A percentile compares a stretch with the other conserved stretches of the same genome.
These are phyloP conservation scores for Spironucleus salmonicida DNA, from an alignment of 208 protist species.

Conservation along the genomic window DNA sequence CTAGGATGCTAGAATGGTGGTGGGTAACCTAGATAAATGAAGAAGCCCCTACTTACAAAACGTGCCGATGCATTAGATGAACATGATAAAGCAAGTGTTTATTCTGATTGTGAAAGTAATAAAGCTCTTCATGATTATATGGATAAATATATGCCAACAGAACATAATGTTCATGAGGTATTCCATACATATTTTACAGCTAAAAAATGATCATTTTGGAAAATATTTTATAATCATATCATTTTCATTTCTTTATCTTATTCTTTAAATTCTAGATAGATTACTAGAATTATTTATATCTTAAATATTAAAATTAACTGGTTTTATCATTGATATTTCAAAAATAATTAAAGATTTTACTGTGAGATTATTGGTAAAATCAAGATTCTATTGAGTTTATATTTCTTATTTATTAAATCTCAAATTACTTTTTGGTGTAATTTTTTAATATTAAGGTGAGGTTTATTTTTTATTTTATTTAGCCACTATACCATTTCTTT, in stretches of 20 bases:
- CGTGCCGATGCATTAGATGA: not conserved
- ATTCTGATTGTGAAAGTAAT: not conserved
- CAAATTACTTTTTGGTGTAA: too few relatives aligned
- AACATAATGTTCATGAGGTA: not conserved
- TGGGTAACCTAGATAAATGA: not conserved
- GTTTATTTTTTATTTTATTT: too few relatives aligned
- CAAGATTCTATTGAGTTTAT: too few relatives aligned
- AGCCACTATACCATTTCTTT: too few relatives aligned
- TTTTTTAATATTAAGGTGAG: too few relatives aligned
- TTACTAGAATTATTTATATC: too few relatives aligned
- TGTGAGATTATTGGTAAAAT: too few relatives aligned
- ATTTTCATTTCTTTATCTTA: not conserved
- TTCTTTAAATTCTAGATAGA: not conserved
- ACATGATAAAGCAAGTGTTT: not conserved
- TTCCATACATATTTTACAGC: not conserved
- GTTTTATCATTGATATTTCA: too few relatives aligned
- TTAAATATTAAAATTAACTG: too few relatives aligned
- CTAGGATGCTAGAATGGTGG: not conserved
- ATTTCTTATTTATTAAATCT: too few relatives aligned
- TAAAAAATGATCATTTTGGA: not conserved
- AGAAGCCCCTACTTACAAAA: not conserved
- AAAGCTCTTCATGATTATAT: not conserved
- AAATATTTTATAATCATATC: not conserved
- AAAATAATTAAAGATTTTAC: too few relatives aligned
- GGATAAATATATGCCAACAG: not conserved